These are phyloP conservation scores for Syzygium jambos DNA, from an alignment of 345 rosid species.

Conservation along the genomic window DNA sequence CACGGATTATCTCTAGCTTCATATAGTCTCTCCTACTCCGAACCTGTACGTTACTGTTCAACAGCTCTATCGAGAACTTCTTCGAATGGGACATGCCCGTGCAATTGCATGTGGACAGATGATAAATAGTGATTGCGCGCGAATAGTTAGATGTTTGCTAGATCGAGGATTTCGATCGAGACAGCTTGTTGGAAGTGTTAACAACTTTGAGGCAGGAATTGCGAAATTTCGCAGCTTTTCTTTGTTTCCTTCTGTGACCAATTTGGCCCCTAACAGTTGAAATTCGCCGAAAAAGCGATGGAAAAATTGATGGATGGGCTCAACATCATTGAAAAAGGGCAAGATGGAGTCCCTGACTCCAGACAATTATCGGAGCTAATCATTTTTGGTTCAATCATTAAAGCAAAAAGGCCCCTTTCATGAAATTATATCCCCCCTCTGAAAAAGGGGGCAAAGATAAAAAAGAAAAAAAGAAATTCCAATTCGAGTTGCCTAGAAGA, in stretches of 20 bases:
- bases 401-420: not conserved
- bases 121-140: not conserved
- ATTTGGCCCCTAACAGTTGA: not conserved
- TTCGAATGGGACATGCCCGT: fast-evolving
- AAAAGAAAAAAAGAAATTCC: not conserved
- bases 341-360: not conserved
- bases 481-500: not conserved
- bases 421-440: not conserved
- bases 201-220: not conserved
- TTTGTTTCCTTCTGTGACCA: not conserved
- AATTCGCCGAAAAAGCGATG: not conserved
- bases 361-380: not conserved
- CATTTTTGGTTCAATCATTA: not conserved
- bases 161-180: not conserved
- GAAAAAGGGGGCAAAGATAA: not conserved
- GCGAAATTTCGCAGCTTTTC: not conserved
- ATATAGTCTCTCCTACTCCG: fast-evolving
- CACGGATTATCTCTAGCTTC: no score
- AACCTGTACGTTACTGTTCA: fast-evolving
- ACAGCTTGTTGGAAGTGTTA: not conserved
- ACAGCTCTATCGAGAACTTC: not conserved
- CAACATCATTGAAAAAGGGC: not conserved
- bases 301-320: not conserved
- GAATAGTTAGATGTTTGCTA: not conserved
- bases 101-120: not conserved